Base-by-base conservation (phyloP, 805 yeast species). In the Cephaloascus albidus region DNA sequence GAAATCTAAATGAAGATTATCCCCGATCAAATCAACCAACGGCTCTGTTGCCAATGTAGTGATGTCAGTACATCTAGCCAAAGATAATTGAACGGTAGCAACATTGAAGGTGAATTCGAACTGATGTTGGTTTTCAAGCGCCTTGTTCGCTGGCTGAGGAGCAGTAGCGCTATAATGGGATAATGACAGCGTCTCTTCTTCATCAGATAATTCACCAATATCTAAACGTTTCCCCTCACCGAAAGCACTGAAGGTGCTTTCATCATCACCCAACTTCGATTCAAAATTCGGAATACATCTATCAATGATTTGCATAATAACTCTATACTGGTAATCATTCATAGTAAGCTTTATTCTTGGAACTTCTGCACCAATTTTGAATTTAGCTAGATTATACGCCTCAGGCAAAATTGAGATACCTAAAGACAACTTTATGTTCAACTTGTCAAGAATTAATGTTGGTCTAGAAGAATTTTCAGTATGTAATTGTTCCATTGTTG, bases 291-390 rank as follows among this genome's bases (percentile, higher is more conserved):
- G 97, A 10, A 87, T 68, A 17, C 81, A 75, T 8, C 67, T 72
- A 37, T 82, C 83, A 27, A 90, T 63, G 35, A 90, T 62, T 41
- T 79, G 77, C 90, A 93, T 81, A 51, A 93, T 65, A 1, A 87
- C 77, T 56, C 87, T 85, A 61, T 94, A 94, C 55, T 94, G 96
- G 50, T 79, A 83, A 54, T 93, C 97, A 48, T 85, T 85, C 51
- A 93, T 55, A 23, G 84, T 72, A 3, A 93, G 78, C 23, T 70
- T 69, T 44, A 94, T 70, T 26, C 63, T 63, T 0, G 96, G 95
- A 12, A 93, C 72, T 42, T 78, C 77, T 12, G 93, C 96, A 23
- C 85, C 76, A 2, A 89, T 67, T 52, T 74, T 78, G 45, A 87
- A 65, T 46, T 74, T 74, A 0, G 97, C 81, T 34, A 93, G 64